Base-by-base conservation (phyloP, 2,329 filamentous ascomycete species). In the Akanthomyces muscarius region DNA sequence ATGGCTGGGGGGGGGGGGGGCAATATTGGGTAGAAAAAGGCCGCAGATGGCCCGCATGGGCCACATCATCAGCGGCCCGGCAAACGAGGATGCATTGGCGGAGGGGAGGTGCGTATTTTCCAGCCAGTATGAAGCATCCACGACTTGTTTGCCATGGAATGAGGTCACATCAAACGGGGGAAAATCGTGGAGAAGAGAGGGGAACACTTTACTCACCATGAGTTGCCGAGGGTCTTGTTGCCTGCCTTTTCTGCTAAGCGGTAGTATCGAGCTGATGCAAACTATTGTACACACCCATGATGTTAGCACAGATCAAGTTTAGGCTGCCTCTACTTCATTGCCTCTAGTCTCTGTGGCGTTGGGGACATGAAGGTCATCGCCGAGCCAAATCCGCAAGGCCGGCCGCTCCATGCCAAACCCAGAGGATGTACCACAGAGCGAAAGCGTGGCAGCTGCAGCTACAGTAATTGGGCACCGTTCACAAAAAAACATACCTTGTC, bases 221-320 rank as follows among this genome's bases (percentile, higher is more conserved):
- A 90, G 79, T 98, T 97, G 66, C 95, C 95, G 67, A 98, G 81
- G 62, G 87, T 92, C 81, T 96, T 97, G 77, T 88, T 90, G 57
- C 94, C 94, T 73, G 88, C 90, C 71, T 91, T 83, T 78, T 98
- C 95, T 44, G 95, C 93, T 71, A 94, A 83, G 71, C 94, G 91
- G 76, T 97, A 92, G 78, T 97, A 97, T 76, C 90, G 91, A 69
- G 95, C 93, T 70, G 95, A 84, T 70, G 83, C 85, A 78, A 86
- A 91, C 90, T 93, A 68, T 66, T 69, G 76, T 18, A 33, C 60
- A 63, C 23, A 63, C 52, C 42, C 41, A 63, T 48, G 11, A 10
- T 7, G 55, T 58, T 48, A 56, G 53, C 23, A 56, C 23, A 25
- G 11, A 6, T 36, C 8, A 16, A 14, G 3, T 11, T 3, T 16